A percentile compares a stretch with the other conserved stretches of the same genome.
These are phyloP conservation scores for Neurospora discreta DNA, from an alignment of 495 filamentous ascomycete genomes.

Conservation along the genomic window DNA sequence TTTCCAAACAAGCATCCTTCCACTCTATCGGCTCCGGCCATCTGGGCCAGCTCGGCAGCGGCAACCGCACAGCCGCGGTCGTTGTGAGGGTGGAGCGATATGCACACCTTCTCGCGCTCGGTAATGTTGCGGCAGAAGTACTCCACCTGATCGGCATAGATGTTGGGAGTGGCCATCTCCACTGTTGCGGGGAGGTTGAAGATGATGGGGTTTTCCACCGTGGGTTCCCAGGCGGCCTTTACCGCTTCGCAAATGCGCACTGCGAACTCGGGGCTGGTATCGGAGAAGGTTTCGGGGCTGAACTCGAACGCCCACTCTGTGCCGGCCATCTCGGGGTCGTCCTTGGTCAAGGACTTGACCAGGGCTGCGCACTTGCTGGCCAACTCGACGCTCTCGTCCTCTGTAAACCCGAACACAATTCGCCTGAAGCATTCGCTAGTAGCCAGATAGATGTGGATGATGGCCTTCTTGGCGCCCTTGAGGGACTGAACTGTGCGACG, in stretches of 20 bases:
- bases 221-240: conserved; percentile 88
- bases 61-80: conserved; percentile 87
- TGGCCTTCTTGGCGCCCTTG: conserved; percentile 85
- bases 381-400: conserved; percentile 69
- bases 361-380: conserved; percentile 81
- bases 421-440: conserved; percentile 87
- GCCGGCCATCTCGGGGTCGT: conserved; percentile 61
- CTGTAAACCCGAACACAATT: conserved; percentile 79
- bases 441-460: conserved; percentile 92
- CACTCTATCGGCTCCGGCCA: conserved; percentile 93
- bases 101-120: conserved; percentile 71
- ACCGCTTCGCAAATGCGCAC: conserved; percentile 85
- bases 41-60: conserved; percentile 78
- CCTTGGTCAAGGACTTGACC: conserved; percentile 87
- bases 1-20: conserved; percentile 95
- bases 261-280: conserved; percentile 75
- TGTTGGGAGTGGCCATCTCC: conserved; percentile 90
- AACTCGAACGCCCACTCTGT: conserved; percentile 96
- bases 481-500: conserved; percentile 81
- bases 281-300: conserved; percentile 93
- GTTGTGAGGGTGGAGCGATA: conserved; percentile 88
- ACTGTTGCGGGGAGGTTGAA: conserved; percentile 98
- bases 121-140: conserved; percentile 81
- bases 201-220: conserved; percentile 74
- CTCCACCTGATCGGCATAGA: conserved; percentile 95